Evolutionary conservation across 768 basidiomycete genomes (phyloP), one percentile per base, ranked within the genome.

Genomic region (Hypsizygus marmoreus): DNA sequence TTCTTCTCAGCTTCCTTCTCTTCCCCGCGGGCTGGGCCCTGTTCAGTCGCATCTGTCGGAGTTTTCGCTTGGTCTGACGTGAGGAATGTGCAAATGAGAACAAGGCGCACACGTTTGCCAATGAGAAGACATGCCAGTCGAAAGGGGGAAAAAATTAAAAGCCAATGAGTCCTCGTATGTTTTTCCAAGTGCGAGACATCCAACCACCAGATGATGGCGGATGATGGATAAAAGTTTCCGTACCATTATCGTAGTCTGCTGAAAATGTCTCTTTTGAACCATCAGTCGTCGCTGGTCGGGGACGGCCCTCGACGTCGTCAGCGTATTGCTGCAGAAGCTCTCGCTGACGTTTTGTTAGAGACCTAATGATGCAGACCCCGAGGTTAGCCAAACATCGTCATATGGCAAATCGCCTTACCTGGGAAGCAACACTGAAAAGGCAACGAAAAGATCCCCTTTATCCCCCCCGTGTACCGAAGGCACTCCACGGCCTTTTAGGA

Each of bases 291-390:
- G 51, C 39, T 25, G 51, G 44, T 25, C 45, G 61, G 23, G 44
- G 55, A 40, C 74, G 76, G 46, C 89, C 91, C 67, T 97, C 94
- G n/a, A 91, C 77, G 56, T 97, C 95, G 61, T 94, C 89, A 14
- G 91, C 95, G 59, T 88, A 98, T 51, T 83, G 81, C 67, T 98
- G 82, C 31, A 98, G 65, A 49, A 97, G 84, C 61, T 88, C 83
- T 49, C 88, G 84, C 72, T 99, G 95, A 26, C 84, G 84, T 50
- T 79, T 68, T 2, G 91, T 86, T 48, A 98, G 74, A 14, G 88
- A 80, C 70, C 95, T 97, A 45, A 32, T 17, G 11, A 10, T 10
- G 33, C 41, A 48, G 33, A 35, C 37, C 19, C 51, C 48, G 53
- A 39, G 39, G 31, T 33, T 36, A 38, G 25, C 41, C 38, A 43